Evolutionary conservation across 2,329 filamentous ascomycete species (phyloP).

Genomic region (Diaporthe velutina): DNA sequence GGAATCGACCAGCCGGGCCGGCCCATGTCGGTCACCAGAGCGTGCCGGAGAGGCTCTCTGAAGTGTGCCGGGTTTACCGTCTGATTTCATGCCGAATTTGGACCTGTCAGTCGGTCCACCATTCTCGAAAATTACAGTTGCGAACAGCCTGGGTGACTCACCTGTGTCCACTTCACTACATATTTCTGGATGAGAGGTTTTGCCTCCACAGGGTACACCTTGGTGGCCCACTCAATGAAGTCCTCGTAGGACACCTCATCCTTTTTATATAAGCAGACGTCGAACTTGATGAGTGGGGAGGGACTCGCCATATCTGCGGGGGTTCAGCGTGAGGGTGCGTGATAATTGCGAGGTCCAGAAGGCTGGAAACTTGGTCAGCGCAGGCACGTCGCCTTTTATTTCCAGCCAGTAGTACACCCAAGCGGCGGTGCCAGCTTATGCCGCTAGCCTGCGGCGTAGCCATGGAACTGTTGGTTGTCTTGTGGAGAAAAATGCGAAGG

Average conservation of each 20-base stretch:
- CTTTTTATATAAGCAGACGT: constrained; percentile 21
- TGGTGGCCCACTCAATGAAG: constrained; percentile 18
- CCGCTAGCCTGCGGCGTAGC: not conserved
- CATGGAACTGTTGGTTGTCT: not conserved
- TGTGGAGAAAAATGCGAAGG: not conserved
- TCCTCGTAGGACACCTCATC: constrained; percentile 14
- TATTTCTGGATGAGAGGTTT: constrained; percentile 6
- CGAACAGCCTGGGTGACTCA: not conserved
- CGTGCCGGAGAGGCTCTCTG: constrained; percentile 22
- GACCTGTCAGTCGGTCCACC: not conserved
- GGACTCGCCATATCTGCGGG: constrained; percentile 11
- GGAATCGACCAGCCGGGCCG: constrained; percentile 23
- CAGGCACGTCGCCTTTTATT: not conserved
- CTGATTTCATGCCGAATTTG: not conserved
- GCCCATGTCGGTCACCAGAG: constrained; percentile 21
- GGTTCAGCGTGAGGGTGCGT: not conserved
- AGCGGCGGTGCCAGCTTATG: not conserved
- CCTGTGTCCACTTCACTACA: constrained; percentile 28
- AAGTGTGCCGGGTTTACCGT: constrained; percentile 22
- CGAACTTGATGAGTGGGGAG: constrained; percentile 22
- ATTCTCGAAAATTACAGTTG: too few relatives aligned
- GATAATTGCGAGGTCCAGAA: not conserved
- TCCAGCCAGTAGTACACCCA: not conserved
- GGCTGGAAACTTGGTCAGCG: too few relatives aligned
- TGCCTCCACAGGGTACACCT: constrained; percentile 17